These are phyloP conservation scores for Sporothrix pallida DNA, from an alignment of 2,329 filamentous ascomycete genomes.

Conservation along the genomic window DNA sequence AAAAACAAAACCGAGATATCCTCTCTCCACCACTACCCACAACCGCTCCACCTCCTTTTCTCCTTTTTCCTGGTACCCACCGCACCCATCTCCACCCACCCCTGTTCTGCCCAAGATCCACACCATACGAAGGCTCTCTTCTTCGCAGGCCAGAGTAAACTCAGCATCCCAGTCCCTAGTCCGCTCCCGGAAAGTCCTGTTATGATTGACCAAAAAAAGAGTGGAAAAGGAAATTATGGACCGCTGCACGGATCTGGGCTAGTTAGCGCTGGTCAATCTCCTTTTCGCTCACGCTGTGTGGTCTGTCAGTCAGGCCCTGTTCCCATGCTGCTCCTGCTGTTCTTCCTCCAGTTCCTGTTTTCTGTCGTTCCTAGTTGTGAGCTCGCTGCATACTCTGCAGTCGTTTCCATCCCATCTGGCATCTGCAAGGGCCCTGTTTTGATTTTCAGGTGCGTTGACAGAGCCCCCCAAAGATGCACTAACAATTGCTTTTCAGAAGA, in stretches of 20 bases:
- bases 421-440: conserved; percentile 29
- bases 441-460: conserved; percentile 20
- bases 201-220: conserved; percentile 31
- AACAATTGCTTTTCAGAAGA: background rate
- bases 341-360: conserved; percentile 4
- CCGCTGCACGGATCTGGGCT: conserved; percentile 36
- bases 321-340: conserved; percentile 1
- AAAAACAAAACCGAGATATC: conserved; percentile 23
- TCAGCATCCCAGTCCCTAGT: conserved; percentile 24
- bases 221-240: conserved; percentile 33
- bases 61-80: conserved; percentile 27
- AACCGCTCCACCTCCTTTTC: conserved; percentile 5
- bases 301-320: conserved; percentile 18
- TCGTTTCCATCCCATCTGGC: conserved; percentile 35
- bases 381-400: background rate
- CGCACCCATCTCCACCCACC: conserved; percentile 2
- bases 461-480: background rate
- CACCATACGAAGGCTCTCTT: conserved; percentile 30
- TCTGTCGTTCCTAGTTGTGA: conserved; percentile 8
- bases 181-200: conserved; percentile 29
- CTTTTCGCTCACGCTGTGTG: conserved; percentile 32
- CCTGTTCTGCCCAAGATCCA: conserved; percentile 28
- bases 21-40: conserved; percentile 8
- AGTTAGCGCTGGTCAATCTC: conserved; percentile 37
- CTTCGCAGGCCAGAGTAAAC: conserved; percentile 2